These are phyloP conservation scores for Candida rishiriensis DNA, from an alignment of 805 yeast genomes.

Conservation along the genomic window DNA sequence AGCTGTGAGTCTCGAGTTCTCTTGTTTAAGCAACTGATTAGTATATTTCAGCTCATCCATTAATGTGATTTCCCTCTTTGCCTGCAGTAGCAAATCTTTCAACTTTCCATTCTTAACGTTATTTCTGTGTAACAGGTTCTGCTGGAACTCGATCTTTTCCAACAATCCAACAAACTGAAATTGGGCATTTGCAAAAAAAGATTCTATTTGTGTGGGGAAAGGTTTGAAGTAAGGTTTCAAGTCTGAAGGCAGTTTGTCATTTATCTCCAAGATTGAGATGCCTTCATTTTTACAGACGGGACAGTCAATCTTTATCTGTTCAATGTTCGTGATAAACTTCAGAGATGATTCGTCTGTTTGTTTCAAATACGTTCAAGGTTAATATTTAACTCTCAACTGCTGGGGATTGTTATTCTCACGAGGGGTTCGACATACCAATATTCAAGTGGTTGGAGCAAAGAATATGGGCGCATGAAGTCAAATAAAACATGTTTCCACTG, in stretches of 20 bases:
- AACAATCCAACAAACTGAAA: conserved; percentile 13
- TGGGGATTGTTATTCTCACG: too few relatives aligned
- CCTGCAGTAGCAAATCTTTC: conserved; percentile 10
- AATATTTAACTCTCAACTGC: not conserved
- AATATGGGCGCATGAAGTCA: conserved; percentile 17
- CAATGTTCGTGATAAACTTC: not conserved
- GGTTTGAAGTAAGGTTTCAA: conserved; percentile 13
- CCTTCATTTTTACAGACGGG: conserved; percentile 7
- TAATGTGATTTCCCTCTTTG: conserved; percentile 9
- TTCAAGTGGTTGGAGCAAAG: conserved; percentile 11
- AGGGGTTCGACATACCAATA: conserved; percentile 3
- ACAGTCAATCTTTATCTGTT: conserved; percentile 6
- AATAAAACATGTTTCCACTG: conserved; percentile 1
- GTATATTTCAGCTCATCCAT: conserved; percentile 5
- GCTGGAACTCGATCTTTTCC: conserved; percentile 5
- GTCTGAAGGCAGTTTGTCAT: conserved; percentile 12
- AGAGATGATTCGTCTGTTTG: not conserved
- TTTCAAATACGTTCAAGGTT: not conserved
- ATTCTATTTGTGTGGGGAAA: conserved; percentile 13
- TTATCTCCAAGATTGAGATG: conserved; percentile 8
- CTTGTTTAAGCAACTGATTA: not conserved
- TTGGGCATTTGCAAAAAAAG: conserved; percentile 11
- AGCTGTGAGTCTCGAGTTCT: conserved; percentile 1
- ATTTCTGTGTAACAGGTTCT: conserved; percentile 1
- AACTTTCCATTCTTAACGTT: conserved; percentile 4